phyloP scores from a whole-genome alignment of 2,329 filamentous ascomycete genomes.

The Fusarium chuoi region DNA sequence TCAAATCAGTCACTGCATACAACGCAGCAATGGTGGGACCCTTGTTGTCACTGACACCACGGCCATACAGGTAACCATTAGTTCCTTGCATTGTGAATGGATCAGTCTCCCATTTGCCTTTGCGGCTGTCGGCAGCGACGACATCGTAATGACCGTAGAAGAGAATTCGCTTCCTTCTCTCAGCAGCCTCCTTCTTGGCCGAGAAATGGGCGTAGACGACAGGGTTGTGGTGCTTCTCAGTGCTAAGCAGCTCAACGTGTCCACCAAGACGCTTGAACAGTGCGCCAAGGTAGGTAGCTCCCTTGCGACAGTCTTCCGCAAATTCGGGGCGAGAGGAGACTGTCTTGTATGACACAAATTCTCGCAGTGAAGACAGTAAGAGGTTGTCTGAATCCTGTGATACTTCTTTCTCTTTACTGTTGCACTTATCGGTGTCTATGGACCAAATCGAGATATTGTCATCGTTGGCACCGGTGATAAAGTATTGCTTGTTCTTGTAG shows the following conservation, averaged over 20 bases:
- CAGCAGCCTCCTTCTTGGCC: constrained; percentile 73
- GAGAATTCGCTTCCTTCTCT: constrained; percentile 82
- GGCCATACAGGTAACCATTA: constrained; percentile 93
- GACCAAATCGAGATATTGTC: constrained; percentile 91
- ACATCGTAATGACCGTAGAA: constrained; percentile 99
- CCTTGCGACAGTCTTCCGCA: constrained; percentile 90
- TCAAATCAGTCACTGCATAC: constrained; percentile 90
- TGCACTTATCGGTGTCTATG: constrained; percentile 58
- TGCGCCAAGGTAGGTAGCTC: constrained; percentile 88
- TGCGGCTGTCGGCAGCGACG: constrained; percentile 85
- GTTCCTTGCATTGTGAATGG: constrained; percentile 91
- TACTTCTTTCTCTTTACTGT: constrained; percentile 52
- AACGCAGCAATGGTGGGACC: constrained; percentile 94
- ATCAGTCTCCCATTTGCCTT: constrained; percentile 85
- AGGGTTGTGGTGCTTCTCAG: constrained; percentile 82
- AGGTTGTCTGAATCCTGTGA: constrained; percentile 58
- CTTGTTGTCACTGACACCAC: constrained; percentile 98
- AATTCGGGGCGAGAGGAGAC: constrained; percentile 88
- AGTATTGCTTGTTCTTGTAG: constrained; percentile 79
- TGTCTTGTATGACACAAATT: constrained; percentile 92
- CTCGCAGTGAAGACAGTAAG: constrained; percentile 77
- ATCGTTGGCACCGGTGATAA: constrained; percentile 94
- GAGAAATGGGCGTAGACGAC: constrained; percentile 92
- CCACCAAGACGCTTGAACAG: constrained; percentile 94
- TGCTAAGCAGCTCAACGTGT: constrained; percentile 88